These are phyloP conservation scores for Hygrophoropsis aurantiaca DNA, from an alignment of 768 basidiomycete genomes.

Conservation along the genomic window DNA sequence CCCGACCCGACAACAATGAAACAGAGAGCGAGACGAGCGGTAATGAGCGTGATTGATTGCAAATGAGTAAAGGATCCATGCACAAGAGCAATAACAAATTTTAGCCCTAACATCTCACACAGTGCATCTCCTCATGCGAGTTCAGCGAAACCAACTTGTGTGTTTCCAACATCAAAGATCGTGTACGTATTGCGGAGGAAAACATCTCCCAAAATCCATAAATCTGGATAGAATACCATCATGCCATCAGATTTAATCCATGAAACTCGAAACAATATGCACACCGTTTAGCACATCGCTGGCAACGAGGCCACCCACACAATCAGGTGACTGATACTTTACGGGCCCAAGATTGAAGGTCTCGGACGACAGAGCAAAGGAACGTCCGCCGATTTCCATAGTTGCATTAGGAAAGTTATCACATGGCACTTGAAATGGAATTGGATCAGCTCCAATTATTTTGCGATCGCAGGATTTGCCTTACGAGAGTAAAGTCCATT, in stretches of 20 bases:
- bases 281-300: slow-evolving; percentile 7
- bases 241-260: neutral
- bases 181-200: slow-evolving; percentile 43
- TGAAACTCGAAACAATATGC: neutral
- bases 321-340: slow-evolving; percentile 22
- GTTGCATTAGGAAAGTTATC: slow-evolving; percentile 19
- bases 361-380: slow-evolving; percentile 27
- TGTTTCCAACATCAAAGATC: slow-evolving; percentile 34
- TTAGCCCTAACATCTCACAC: too few species aligned
- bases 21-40: too few species aligned
- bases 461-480: slow-evolving; percentile 22
- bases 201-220: slow-evolving; percentile 30
- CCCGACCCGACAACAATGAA: too few species aligned
- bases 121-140: neutral
- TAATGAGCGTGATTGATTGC: too few species aligned
- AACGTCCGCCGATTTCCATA: slow-evolving; percentile 34
- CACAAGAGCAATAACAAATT: too few species aligned
- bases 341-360: slow-evolving; percentile 37
- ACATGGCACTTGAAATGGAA: slow-evolving; percentile 21
- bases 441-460: slow-evolving; percentile 11
- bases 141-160: slow-evolving; percentile 32
- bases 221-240: neutral
- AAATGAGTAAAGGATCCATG: too few species aligned
- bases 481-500: slow-evolving; percentile 32
- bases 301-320: slow-evolving; percentile 28